Evolutionary conservation across 2,329 filamentous ascomycete genomes (phyloP), one percentile per base, ranked within the genome.

Genomic region (Coniella vitis): DNA sequence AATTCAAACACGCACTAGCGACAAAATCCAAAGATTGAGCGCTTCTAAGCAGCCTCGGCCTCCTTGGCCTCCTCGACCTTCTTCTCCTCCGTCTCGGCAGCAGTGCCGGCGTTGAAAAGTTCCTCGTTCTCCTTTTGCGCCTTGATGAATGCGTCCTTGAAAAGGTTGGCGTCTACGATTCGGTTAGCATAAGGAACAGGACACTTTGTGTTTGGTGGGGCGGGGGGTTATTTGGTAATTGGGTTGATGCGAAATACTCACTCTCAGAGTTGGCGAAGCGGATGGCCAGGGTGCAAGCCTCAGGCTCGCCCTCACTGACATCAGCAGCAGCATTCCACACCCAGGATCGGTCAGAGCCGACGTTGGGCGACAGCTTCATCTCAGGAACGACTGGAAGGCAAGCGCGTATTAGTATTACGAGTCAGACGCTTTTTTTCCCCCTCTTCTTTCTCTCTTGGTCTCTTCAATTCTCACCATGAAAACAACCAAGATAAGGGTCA

Each of bases 291-390:
- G 93, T 98, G 64, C 90, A 85, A 48, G 90, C 89, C 78, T 98
- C 93, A 56, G 93, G 87, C 75, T 96, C 91, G 55, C 93, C 93
- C 78, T 98, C 93, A 65, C 89, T 95, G 61, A 97, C 91, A 77
- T 98, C 93, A 58, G 93, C 93, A 51, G 90, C 86, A 53, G 90
- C 91, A 65, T 95, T 97, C 93, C 93, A 98, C 59, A 98, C 93
- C 93, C 93, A 98, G 75, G 87, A 94, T 69, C 93, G 87, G 76
- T 98, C 93, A 63, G 88, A 95, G 63, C 93, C 93, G 59, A 97
- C 90, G 69, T 98, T 98, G 71, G 93, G 90, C 55, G 87, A 91
- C 56, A 98, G 85, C 78, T 95, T 96, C 91, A 98, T 97, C 72
- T 96, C 91, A 55, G 91, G 91, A 54, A 95, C 89, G 64, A 98